phyloP scores from a whole-genome alignment of 2,329 filamentous ascomycete species.

The Fusarium lateritium region DNA sequence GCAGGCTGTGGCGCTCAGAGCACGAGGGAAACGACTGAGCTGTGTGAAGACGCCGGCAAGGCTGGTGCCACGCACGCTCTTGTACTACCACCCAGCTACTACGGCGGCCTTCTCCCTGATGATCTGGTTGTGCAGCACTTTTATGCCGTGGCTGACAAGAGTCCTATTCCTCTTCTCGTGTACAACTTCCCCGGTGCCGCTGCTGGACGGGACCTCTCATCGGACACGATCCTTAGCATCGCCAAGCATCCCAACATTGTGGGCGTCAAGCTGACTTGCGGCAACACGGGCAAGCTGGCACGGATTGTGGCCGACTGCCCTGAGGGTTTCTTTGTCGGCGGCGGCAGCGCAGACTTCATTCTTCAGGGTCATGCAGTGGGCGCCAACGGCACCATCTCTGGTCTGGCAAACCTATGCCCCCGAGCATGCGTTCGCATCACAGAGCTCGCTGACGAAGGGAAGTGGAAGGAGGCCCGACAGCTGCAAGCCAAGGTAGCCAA shows the following conservation, averaged over 20 bases:
- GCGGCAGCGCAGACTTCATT: slow-evolving; percentile 60
- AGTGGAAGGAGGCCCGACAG: slow-evolving; percentile 53
- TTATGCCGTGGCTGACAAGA: slow-evolving; percentile 71
- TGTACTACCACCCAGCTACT: slow-evolving; percentile 84
- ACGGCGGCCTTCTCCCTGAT: slow-evolving; percentile 76
- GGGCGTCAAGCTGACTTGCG: slow-evolving; percentile 76
- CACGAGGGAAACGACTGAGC: slow-evolving; percentile 79
- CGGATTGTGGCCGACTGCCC: slow-evolving; percentile 61
- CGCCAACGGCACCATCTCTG: slow-evolving; percentile 59
- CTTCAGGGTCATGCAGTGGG: slow-evolving; percentile 58
- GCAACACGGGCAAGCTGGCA: slow-evolving; percentile 75
- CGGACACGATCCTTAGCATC: slow-evolving; percentile 70
- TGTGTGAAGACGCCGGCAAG: slow-evolving; percentile 78
- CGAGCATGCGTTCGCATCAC: slow-evolving; percentile 56
- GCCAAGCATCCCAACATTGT: slow-evolving; percentile 70
- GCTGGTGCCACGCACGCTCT: slow-evolving; percentile 83
- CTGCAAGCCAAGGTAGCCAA: slow-evolving; percentile 61
- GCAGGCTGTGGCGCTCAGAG: slow-evolving; percentile 84
- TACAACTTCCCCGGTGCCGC: slow-evolving; percentile 78
- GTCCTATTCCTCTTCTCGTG: slow-evolving; percentile 73
- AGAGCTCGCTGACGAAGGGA: slow-evolving; percentile 53
- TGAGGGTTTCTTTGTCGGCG: slow-evolving; percentile 53
- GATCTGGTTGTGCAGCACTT: slow-evolving; percentile 69
- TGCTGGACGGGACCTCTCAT: slow-evolving; percentile 72
- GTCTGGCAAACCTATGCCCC: slow-evolving; percentile 58